These are phyloP conservation scores for Mycena venus DNA, from an alignment of 768 basidiomycete genomes.

Conservation along the genomic window DNA sequence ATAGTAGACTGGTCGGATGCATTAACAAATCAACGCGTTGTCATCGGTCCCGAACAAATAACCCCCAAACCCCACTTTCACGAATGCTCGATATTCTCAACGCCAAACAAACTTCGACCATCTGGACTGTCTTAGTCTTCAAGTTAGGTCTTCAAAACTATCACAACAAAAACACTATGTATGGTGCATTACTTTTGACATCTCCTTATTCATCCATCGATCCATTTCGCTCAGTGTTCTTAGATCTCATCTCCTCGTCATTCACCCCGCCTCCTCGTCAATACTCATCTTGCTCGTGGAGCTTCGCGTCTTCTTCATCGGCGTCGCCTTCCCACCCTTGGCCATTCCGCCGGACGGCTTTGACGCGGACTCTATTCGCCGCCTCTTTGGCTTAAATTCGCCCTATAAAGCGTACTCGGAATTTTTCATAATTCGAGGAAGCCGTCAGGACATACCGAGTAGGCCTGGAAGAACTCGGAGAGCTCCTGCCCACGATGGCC, in stretches of 20 bases:
- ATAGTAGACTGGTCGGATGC: no score
- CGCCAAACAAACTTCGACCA: no score
- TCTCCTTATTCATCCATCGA: neutral
- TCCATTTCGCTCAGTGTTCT: neutral
- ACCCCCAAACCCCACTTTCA: no score
- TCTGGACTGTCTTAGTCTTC: no score
- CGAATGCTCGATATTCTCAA: no score
- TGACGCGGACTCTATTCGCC: neutral
- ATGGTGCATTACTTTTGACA: neutral
- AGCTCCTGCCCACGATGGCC: slow-evolving; percentile 22
- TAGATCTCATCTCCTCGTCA: neutral
- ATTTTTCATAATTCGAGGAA: neutral
- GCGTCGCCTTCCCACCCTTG: neutral
- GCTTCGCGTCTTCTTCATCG: neutral
- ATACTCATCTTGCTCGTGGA: neutral
- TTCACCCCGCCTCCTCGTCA: neutral
- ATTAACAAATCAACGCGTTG: no score
- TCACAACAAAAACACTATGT: no score
- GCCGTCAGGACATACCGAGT: neutral
- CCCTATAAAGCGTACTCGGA: neutral
- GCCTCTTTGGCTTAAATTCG: neutral
- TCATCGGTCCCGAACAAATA: no score
- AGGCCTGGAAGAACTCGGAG: slow-evolving; percentile 6
- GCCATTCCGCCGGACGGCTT: neutral
- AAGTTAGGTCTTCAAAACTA: no score